Percentiles rank a stretch among this genome's conserved stretches.
Evolutionary conservation across 148 eudicot genomes (phyloP).

Genomic region (Rhododendron simsii): DNA sequence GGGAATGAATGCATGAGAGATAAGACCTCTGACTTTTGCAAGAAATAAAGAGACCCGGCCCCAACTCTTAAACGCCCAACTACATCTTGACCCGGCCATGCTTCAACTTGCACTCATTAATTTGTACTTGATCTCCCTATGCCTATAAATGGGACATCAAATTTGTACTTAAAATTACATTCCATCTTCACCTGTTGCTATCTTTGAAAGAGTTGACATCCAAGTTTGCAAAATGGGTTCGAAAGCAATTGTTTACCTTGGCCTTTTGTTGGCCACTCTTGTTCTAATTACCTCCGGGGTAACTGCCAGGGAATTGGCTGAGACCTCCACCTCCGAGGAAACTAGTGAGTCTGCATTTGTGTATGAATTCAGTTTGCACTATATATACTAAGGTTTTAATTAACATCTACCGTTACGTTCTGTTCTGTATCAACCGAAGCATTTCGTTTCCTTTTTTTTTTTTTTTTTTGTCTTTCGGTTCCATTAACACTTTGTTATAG

Average conservation of each 20-base stretch:
- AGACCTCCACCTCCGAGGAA: not conserved
- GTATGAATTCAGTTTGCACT: not conserved
- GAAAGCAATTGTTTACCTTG: constrained; percentile 13
- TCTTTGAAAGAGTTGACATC: not conserved
- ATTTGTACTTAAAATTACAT: not conserved
- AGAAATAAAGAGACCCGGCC: not conserved
- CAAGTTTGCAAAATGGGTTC: constrained; percentile 6
- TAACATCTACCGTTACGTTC: no score
- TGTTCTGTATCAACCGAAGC: no score
- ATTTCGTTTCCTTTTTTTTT: no score
- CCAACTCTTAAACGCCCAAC: not conserved
- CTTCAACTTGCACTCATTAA: not conserved
- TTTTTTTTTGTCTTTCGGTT: no score
- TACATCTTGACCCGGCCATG: not conserved
- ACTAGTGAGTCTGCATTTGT: not conserved
- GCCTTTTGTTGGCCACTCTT: constrained; percentile 15
- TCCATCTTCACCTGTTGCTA: not conserved
- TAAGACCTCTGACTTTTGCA: not conserved
- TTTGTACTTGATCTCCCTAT: not conserved
- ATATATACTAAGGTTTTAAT: no score
- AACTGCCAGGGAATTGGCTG: constrained; percentile 15
- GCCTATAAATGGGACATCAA: not conserved
- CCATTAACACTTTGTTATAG: no score
- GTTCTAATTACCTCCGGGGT: constrained; percentile 19
- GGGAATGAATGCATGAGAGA: no score